Conservation (phyloP, 176 grass and related monocot genomes). For the Hsuehochloa calcarea region DNA sequence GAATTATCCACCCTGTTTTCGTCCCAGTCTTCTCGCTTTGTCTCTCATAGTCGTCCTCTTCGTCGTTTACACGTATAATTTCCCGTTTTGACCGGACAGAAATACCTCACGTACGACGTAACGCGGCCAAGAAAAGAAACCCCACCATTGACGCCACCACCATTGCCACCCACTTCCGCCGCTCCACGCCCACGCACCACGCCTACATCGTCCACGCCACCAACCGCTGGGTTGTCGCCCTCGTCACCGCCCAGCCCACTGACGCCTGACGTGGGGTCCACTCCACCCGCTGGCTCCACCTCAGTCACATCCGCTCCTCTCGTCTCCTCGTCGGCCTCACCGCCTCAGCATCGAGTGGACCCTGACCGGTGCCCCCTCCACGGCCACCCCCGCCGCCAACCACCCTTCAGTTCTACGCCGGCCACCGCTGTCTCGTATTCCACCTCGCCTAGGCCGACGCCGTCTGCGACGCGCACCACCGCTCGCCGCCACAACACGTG, state of each 20-base stretch:
- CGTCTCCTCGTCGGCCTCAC: constrained; percentile 45
- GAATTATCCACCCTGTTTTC: too few relatives aligned
- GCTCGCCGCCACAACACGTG: not conserved
- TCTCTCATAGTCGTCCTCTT: too few relatives aligned
- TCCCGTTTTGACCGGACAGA: too few relatives aligned
- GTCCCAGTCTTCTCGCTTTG: too few relatives aligned
- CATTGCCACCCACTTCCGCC: not conserved
- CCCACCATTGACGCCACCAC: constrained; percentile 13
- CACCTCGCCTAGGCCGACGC: constrained; percentile 23
- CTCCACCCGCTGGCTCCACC: constrained; percentile 31
- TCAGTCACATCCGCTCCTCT: not conserved
- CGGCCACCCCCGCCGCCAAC: not conserved
- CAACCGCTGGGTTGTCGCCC: not conserved
- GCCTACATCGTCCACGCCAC: constrained; percentile 33
- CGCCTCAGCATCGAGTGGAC: constrained; percentile 12
- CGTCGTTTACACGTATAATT: too few relatives aligned
- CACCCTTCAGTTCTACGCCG: constrained; percentile 49
- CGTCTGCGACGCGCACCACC: not conserved
- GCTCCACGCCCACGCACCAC: constrained; percentile 2
- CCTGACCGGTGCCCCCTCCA: not conserved
- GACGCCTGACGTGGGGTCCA: constrained; percentile 29
- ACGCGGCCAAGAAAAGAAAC: too few relatives aligned
- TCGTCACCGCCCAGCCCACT: constrained; percentile 15
- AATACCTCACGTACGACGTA: too few relatives aligned
- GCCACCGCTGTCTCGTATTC: constrained; percentile 40